These are phyloP conservation scores for Plasmodium gallinaceum DNA, from an alignment of 169 alveolate species.

Conservation along the genomic window DNA sequence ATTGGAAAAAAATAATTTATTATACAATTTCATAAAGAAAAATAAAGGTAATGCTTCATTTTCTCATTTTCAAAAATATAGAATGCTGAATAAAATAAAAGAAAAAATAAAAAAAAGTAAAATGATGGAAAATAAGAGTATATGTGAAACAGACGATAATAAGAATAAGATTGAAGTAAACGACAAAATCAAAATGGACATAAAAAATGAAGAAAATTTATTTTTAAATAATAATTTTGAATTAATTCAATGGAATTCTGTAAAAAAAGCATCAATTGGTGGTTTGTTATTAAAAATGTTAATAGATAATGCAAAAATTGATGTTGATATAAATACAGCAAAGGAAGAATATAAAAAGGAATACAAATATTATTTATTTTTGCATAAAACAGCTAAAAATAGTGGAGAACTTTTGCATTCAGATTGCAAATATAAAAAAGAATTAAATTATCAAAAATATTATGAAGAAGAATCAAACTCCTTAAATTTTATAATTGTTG, in stretches of 20 bases:
- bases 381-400: slow-evolving; percentile 54
- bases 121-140: not conserved
- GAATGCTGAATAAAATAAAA: slow-evolving; percentile 22
- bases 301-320: slow-evolving; percentile 81
- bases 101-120: slow-evolving; percentile 1
- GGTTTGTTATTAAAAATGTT: slow-evolving; percentile 83
- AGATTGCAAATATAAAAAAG: slow-evolving; percentile 66
- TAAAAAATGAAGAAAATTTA: not conserved
- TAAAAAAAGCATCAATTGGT: slow-evolving; percentile 83
- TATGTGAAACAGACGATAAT: not conserved
- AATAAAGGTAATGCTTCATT: slow-evolving; percentile 57
- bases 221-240: slow-evolving; percentile 44
- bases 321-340: slow-evolving; percentile 83
- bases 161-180: not conserved
- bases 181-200: not conserved
- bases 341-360: slow-evolving; percentile 79
- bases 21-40: slow-evolving; percentile 43
- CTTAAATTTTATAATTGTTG: slow-evolving; percentile 66
- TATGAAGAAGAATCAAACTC: slow-evolving; percentile 70
- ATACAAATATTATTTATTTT: slow-evolving; percentile 65
- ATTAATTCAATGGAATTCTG: slow-evolving; percentile 82
- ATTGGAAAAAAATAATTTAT: slow-evolving; percentile 36
- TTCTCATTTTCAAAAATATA: slow-evolving; percentile 49
- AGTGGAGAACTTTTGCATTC: slow-evolving; percentile 15
- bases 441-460: slow-evolving; percentile 50